Evolutionary conservation across 1,139 yeast genomes (phyloP), one percentile per base, ranked within the genome.

Genomic region (Pichia sp.): DNA sequence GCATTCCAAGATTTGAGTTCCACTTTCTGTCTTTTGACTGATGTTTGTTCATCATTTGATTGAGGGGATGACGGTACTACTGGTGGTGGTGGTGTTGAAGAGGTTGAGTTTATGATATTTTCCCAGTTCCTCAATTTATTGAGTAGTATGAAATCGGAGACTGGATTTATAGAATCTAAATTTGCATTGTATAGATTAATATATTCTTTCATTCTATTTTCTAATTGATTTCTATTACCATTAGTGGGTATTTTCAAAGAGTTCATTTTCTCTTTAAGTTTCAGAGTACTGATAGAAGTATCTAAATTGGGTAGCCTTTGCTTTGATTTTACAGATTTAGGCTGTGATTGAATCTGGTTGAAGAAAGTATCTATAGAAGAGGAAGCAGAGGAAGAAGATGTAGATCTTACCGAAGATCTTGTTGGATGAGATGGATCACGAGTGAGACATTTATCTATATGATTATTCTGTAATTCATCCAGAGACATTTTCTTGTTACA

Each of bases 141-240:
- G 38, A 74, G 64, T 35, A 89, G 58, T 5, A 74, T 71, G 35
- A 65, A 61, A 23, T 75, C 78, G 17, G 75, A 61, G 5, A 73
- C 74, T 0, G 96, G 96, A 23, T 67, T 68, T 38, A 74, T 67
- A n/a, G 88, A 72, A 55, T 88, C 96, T 38, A 80, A 70, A 54
- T 88, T 88, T 15, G 96, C 81, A 54, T 89, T 89, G 77, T 80
- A 84, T 14, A 88, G 58, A 28, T 82, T 77, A 46, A 84, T 77
- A 66, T 80, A 89, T 49, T 89, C 94, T 45, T 78, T 78, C 56
- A 83, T 84, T 35, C 97, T 66, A 25, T 73, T 63, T 47, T 84
- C 89, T 51, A 88, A 56, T 50, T 76, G 82, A 21, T 64, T 63
- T 47, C 85, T 65, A 3, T 79, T 63, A 0, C 97, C 97, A 4